A percentile compares a stretch with the other conserved stretches of the same genome.
Evolutionary conservation across 1,284 basidiomycete genomes (phyloP).

Genomic region (Ustilago tritici): DNA sequence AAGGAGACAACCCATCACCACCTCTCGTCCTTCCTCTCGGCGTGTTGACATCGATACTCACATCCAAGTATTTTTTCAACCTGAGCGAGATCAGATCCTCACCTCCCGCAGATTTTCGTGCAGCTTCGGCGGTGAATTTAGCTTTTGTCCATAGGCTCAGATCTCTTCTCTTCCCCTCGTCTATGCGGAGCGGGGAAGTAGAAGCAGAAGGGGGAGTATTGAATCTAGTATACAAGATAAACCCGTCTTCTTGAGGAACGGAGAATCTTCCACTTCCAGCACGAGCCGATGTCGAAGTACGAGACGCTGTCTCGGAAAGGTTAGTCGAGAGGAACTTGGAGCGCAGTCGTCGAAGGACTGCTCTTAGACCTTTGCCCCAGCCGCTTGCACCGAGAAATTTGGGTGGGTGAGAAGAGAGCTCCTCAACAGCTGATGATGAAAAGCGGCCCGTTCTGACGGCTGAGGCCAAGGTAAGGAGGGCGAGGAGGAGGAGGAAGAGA

Average conservation of each 20-base stretch:
- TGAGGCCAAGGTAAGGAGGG: too few species aligned
- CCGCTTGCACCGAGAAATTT: neutral
- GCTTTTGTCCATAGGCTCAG: neutral
- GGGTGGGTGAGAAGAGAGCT: neutral
- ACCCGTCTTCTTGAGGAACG: neutral
- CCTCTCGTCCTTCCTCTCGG: neutral
- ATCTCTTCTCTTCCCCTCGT: neutral
- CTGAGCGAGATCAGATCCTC: neutral
- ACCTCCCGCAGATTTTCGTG: neutral
- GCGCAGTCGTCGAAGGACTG: neutral
- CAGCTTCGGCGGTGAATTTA: neutral
- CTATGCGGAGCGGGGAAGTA: neutral
- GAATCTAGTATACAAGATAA: neutral
- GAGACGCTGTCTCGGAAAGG: neutral
- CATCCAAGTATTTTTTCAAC: neutral
- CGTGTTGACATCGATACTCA: neutral
- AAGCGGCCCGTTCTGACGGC: too few species aligned
- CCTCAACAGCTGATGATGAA: neutral
- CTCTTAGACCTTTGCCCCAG: slow-evolving; percentile 1
- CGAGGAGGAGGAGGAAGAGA: too few species aligned
- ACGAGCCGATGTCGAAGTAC: neutral
- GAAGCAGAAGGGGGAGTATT: neutral
- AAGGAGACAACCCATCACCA: neutral
- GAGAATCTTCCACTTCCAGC: neutral
- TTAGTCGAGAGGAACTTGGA: neutral